Evolutionary conservation across 306 rosid species (phyloP), one percentile per base, ranked within the genome.

Genomic region (Cucumis cinereus): DNA sequence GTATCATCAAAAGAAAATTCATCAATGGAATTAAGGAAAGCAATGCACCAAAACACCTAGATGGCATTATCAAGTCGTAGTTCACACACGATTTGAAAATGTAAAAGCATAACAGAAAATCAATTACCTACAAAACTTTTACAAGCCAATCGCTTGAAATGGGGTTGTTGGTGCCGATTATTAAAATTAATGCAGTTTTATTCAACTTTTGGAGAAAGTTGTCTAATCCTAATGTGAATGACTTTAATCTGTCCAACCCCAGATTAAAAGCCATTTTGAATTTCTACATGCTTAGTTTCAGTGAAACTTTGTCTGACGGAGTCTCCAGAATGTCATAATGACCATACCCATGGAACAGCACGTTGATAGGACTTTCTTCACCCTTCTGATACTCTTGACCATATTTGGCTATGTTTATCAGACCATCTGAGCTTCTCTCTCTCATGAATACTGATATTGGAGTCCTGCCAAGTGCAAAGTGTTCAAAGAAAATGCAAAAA

Each of bases 341-440:
- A 79, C 98, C 98, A 77, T 91, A 92, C 23, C 97, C 96, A 82
- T 94, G 96, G 82, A 88, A 94, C 28, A 94, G 86, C 79, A 94
- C 97, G 70, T 89, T 87, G 81, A 94, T 91, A 63, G 91, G 84
- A 77, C 66, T 69, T 69, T 85, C 92, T 70, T 94, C 81, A 19
- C 77, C 86, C 23, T 82, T 82, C 71, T 22, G 79, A 57, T 91
- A 90, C 75, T 89, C 95, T 82, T 91, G 90, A 57, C 97, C 98
- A 50, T 94, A 94, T 76, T 84, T 89, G 13, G 95, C 94, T 79
- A 94, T 94, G 88, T 90, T 90, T 54, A 79, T 86, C 89, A 87
- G 73, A 56, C 79, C 85, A 76, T 85, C 79, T 0, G 94, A 83
- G 74, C 82, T 77, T 81, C 86, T 77, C 40, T 85, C 91, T 72